Percentiles rank a stretch among this genome's conserved stretches.
phyloP scores from a whole-genome alignment of 148 eudicot genomes.

The Chenopodium album region DNA sequence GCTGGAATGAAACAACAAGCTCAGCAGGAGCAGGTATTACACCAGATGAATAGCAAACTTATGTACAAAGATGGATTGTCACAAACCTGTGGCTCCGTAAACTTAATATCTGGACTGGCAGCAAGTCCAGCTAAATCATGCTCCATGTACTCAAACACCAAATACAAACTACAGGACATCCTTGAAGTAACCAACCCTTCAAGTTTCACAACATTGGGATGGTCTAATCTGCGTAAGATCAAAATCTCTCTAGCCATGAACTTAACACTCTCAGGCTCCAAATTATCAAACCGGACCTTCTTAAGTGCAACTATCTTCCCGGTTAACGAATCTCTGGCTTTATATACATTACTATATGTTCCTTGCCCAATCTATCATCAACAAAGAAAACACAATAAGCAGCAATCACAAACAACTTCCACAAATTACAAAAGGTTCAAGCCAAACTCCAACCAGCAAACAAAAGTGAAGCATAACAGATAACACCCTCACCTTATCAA shows the following conservation, averaged over 20 bases:
- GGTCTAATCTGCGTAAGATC: constrained; percentile 79
- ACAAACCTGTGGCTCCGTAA: constrained; percentile 81
- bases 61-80: constrained; percentile 4
- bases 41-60: background rate
- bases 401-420: background rate
- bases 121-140: constrained; percentile 97
- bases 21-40: background rate
- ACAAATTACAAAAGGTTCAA: background rate
- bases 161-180: constrained; percentile 93
- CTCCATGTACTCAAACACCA: constrained; percentile 92
- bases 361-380: constrained; percentile 81
- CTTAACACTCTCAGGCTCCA: constrained; percentile 94
- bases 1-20: background rate
- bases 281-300: constrained; percentile 88
- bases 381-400: constrained; percentile 17
- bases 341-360: constrained; percentile 95
- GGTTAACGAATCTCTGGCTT: constrained; percentile 75
- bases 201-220: constrained; percentile 85
- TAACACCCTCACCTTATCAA: constrained; percentile 65
- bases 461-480: background rate
- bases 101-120: constrained; percentile 84
- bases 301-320: constrained; percentile 92
- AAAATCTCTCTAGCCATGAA: constrained; percentile 94
- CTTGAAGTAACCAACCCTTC: constrained; percentile 94
- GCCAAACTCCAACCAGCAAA: constrained; percentile 1